Base-by-base conservation (phyloP, 2,329 filamentous ascomycete genomes). In the Clonostachys sp. region DNA sequence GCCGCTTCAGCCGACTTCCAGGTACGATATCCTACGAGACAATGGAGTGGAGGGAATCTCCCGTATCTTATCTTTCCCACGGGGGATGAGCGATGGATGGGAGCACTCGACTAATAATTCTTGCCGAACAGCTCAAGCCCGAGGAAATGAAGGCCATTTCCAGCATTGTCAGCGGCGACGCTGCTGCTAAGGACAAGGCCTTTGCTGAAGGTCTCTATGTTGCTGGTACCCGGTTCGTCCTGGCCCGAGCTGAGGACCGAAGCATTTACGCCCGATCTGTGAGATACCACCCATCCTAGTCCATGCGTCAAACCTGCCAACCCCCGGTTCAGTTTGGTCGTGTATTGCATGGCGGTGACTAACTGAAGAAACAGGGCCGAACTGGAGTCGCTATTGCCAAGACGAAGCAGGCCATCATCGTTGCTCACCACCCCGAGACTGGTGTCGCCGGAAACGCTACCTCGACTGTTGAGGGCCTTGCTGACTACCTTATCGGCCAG, bases 221-320 rank as follows among this genome's bases (percentile, higher is more conserved):
- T 58, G 83, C 70, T 44, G 87, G 87, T 54, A 82, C 86, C 63
- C 87, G 89, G 70, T 96, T 86, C 67, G 80, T 96, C 64, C 76
- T 86, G 62, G 78, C 89, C 65, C 84, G 81, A 63, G 81, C 85
- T 45, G 88, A 91, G 52, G 90, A 87, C 34, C 78, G 86, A 65
- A 86, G 83, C 72, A 70, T 95, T 59, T 95, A 95, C 70, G 89
- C 83, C 55, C 90, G 91, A 80, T 84, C 90, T 81, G 91, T 95
- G 75, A 52, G 74, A 35, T 12, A 50, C 35, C 38, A 34, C 44
- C 20, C 42, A 14, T 10, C n/a, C 41, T 44, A 41, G 34, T 4
- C 38, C 43, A 10, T n/a, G 17, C n/a, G 6, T 9, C 43, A 10
- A 30, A 30, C 24, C 9, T 30, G 24, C 9, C 24, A 30, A 10